These are phyloP conservation scores for Rosa chinensis DNA, from an alignment of 306 rosid genomes.

Conservation along the genomic window DNA sequence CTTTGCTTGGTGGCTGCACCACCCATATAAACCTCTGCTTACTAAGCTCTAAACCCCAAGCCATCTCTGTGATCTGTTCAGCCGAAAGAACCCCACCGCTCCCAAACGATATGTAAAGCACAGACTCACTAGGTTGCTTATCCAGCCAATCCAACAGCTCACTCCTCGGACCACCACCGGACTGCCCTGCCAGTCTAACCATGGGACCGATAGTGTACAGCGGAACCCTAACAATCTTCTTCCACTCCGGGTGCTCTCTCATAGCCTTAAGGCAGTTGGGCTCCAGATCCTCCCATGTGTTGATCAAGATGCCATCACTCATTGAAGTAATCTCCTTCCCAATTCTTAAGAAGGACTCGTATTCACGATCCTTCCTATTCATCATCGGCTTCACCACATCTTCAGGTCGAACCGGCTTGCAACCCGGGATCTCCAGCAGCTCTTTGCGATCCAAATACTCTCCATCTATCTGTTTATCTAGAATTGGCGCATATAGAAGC, in stretches of 20 bases:
- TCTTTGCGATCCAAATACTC: constrained; percentile 31
- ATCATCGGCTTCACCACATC: constrained; percentile 38
- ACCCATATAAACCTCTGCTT: too few relatives aligned
- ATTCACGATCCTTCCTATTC: constrained; percentile 25
- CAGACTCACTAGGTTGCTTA: constrained; percentile 23
- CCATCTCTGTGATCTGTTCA: too few relatives aligned
- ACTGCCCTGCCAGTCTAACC: constrained; percentile 12
- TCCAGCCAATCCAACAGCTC: constrained; percentile 44
- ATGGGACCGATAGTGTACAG: constrained; percentile 52
- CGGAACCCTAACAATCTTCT: constrained; percentile 13
- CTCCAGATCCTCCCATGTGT: constrained; percentile 59
- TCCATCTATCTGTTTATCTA: constrained; percentile 26
- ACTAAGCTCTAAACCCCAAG: too few relatives aligned
- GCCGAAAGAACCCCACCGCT: too few relatives aligned
- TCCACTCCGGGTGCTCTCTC: constrained; percentile 25
- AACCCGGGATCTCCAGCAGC: constrained; percentile 36
- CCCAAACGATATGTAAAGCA: too few relatives aligned
- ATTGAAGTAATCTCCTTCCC: not conserved
- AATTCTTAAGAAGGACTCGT: not conserved
- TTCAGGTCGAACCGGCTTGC: constrained; percentile 34
- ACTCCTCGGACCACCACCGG: constrained; percentile 1
- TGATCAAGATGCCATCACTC: constrained; percentile 51
- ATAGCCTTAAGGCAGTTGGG: constrained; percentile 11
- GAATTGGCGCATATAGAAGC: constrained; percentile 26
- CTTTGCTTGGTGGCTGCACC: too few relatives aligned